Base-by-base conservation (phyloP, 164 flowering plant species). In the Macadamia tetraphylla region DNA sequence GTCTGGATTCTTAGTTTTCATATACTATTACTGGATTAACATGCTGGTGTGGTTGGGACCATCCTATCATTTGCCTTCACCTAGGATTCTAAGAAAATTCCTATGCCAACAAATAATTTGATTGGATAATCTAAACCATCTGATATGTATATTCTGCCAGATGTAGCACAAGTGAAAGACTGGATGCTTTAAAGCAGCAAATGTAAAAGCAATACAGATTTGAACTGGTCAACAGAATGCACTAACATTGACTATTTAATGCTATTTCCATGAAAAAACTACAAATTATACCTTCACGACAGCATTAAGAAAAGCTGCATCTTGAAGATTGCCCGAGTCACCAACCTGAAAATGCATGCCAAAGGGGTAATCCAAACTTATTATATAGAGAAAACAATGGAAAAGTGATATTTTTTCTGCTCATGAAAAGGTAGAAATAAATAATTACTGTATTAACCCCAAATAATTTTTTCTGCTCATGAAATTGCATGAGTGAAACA, bases 281-380 rank as follows among this genome's bases (percentile, higher is more conserved):
- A 62, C 30, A 46, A 67, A n/a, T 55, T 31, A 6, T 84, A 91
- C 98, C 98, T 92, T 94, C 23, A 94, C 98, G 69, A 94, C 99
- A 49, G 99, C 99, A 81, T 90, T 86, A n/a, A 94, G 84, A 77
- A 83, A 90, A 74, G 86, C 67, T 30, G 86, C 81, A 80, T 82
- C 92, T 77, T 87, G 89, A 77, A 92, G 73, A 79, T 67, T 81
- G 51, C 86, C 84, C 31, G 86, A 17, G 57, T 91, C 94, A 72
- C 30, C 66, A 42, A 73, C 85, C 96, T 94, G 83, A 73, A 67
- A 80, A 67, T 13, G 12, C 35, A 44, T 46, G 51, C 51, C 51
- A 46, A 46, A 46, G 7, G 51, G 13, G 51, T 3, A 46, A 35
- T 35, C 40, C 40, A 35, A 5, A 2, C 3, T 35, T 35, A 35